Evolutionary conservation across 148 eudicot genomes (phyloP), one percentile per base, ranked within the genome.

Genomic region (Limonium bicolor): DNA sequence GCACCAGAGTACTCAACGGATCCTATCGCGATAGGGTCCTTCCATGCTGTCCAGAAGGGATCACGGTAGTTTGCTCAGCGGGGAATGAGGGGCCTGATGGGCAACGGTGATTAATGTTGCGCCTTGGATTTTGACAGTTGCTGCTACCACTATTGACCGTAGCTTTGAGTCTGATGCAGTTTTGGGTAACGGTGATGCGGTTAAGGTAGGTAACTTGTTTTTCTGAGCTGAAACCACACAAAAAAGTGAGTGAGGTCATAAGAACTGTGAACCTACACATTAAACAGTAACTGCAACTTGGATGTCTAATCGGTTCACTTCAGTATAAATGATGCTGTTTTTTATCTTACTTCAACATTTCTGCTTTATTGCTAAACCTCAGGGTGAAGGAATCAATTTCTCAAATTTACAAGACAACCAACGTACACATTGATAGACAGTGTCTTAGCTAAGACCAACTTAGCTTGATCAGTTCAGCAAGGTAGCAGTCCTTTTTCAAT

Each of bases 91-190:
- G 85, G 10, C 95, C 95, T 27, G 11, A 13, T 10, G 16, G 0
- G 2, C 13, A 17, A 38, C 90, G 1, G 77, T 73, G 4, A 75
- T 68, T 1, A 84, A 84, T 45, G 66, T 62, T 21, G 79, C 90
- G 20, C 95, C 90, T 3, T 84, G 95, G 95, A 71, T 84, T 3
- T 6, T 76, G 2, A 80, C 82, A 0, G 85, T 84, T 27, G 94
- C 67, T 4, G 94, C 90, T 27, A 68, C 74, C 25, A 73, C 79
- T 19, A 76, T 71, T 34, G 85, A 80, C 45, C 82, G 88, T 0
- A 74, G 71, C 47, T 63, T 76, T 1, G 58, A 73, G 54, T 50
- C 74, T 3, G 25, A 55, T 35, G 20, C 74, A n/a, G 54, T 66
- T 27, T 51, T 82, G 38, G 86, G 77, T n/a, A 64, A 62, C 38